phyloP scores from a whole-genome alignment of 208 protist genomes.

The Acanthamoeba royreba region DNA sequence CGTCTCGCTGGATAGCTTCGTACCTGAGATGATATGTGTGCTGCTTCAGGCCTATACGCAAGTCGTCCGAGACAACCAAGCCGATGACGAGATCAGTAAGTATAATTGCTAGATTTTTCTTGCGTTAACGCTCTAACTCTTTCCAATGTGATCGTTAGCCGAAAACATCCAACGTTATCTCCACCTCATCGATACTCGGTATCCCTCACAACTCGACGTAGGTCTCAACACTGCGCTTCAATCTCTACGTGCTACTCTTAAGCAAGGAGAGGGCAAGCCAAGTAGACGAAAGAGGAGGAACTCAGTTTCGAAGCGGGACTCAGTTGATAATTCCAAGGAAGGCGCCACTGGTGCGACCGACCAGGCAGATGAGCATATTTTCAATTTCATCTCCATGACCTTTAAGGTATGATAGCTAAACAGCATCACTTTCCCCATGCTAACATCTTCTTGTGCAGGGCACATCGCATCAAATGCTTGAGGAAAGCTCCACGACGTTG shows the following conservation, averaged over 20 bases:
- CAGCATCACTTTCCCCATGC: neutral
- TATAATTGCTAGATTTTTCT: neutral
- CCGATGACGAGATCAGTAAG: neutral
- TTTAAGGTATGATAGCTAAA: neutral
- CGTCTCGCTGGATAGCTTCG: neutral
- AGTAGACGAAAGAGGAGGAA: neutral
- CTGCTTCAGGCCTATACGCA: neutral
- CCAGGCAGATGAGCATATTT: neutral
- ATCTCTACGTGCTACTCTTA: neutral
- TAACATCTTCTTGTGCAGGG: neutral
- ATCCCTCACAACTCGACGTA: neutral
- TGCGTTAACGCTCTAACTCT: neutral
- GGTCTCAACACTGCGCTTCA: constrained; percentile 9
- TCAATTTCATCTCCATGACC: neutral
- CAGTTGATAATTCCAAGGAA: neutral
- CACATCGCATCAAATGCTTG: constrained; percentile 44
- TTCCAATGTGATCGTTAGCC: neutral
- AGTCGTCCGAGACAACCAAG: neutral
- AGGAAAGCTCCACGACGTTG: constrained; percentile 13
- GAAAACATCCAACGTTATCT: neutral
- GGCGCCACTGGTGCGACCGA: neutral
- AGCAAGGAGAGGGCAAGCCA: neutral
- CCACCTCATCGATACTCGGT: neutral
- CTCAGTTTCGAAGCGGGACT: neutral
- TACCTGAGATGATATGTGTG: neutral